A percentile compares a stretch with the other conserved stretches of the same genome.
These are phyloP conservation scores for Keithomyces neogunnii DNA, from an alignment of 2,329 filamentous ascomycete species.

Conservation along the genomic window DNA sequence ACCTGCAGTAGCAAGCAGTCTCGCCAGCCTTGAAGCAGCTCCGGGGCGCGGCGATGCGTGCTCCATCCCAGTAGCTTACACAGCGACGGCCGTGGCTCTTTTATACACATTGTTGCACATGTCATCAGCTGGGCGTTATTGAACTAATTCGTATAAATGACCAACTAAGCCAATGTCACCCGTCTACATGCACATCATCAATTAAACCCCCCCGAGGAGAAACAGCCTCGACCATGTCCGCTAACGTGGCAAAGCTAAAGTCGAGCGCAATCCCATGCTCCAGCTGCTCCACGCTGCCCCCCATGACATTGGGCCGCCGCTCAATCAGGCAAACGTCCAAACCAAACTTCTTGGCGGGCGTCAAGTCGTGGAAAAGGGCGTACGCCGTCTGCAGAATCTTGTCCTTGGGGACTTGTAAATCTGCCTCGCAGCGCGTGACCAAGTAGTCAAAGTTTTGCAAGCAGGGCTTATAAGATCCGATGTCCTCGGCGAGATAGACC, in stretches of 20 bases:
- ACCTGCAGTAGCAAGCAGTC: no score
- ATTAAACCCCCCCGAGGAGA: constrained; percentile 5
- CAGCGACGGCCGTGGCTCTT: no score
- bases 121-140: no score
- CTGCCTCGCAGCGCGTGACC: constrained; percentile 39
- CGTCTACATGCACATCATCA: no score
- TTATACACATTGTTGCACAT: no score
- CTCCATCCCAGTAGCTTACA: no score
- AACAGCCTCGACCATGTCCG: constrained; percentile 51
- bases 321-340: constrained; percentile 59
- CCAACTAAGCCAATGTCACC: no score
- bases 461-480: constrained; percentile 65
- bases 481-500: constrained; percentile 61
- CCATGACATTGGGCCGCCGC: constrained; percentile 4
- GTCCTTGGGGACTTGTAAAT: constrained; percentile 42
- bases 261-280: constrained; percentile 25
- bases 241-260: constrained; percentile 50
- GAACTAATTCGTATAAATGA: no score
- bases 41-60: no score
- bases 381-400: constrained; percentile 61
- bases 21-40: no score
- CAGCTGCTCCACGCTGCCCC: constrained; percentile 10
- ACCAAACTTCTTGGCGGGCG: constrained; percentile 51
- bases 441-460: constrained; percentile 58
- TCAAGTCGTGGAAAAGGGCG: constrained; percentile 58